These are phyloP conservation scores for Truncatella angustata DNA, from an alignment of 2,329 filamentous ascomycete genomes.

Conservation along the genomic window DNA sequence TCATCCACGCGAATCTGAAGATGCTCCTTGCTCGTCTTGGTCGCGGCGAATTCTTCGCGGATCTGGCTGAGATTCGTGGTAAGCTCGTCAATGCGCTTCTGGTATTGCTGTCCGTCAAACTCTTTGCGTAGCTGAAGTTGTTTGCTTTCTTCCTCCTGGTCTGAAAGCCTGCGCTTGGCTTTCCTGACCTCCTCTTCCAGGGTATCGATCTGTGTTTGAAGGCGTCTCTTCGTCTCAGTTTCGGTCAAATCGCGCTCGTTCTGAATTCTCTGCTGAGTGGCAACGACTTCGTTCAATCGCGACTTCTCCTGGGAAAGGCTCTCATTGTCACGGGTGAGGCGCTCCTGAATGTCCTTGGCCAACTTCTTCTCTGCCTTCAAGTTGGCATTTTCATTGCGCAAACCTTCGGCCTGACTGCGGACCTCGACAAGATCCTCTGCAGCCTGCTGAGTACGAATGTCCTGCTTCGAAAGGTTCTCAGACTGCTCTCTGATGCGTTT, in stretches of 20 bases:
- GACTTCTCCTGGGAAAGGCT: slow-evolving; percentile 78
- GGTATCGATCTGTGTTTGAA: slow-evolving; percentile 74
- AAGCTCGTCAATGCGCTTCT: slow-evolving; percentile 91
- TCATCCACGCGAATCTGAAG: slow-evolving; percentile 87
- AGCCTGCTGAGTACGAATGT: slow-evolving; percentile 85
- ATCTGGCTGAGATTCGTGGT: slow-evolving; percentile 74
- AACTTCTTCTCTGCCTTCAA: slow-evolving; percentile 92
- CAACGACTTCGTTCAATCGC: slow-evolving; percentile 77
- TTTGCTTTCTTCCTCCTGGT: slow-evolving; percentile 81
- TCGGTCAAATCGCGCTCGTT: slow-evolving; percentile 90
- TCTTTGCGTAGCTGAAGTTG: slow-evolving; percentile 82
- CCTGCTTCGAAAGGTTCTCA: slow-evolving; percentile 84
- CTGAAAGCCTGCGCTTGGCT: slow-evolving; percentile 78
- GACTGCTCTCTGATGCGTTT: slow-evolving; percentile 75
- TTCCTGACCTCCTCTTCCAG: slow-evolving; percentile 76
- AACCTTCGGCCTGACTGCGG: slow-evolving; percentile 75
- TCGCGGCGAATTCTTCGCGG: slow-evolving; percentile 81
- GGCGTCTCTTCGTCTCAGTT: slow-evolving; percentile 74
- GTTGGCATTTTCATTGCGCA: slow-evolving; percentile 88
- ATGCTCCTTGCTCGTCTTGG: slow-evolving; percentile 86
- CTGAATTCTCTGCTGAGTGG: slow-evolving; percentile 81
- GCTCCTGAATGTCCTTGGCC: slow-evolving; percentile 89
- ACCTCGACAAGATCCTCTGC: slow-evolving; percentile 91
- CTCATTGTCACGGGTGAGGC: slow-evolving; percentile 86
- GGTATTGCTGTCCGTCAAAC: slow-evolving; percentile 82